A percentile compares a stretch with the other conserved stretches of the same genome.
These are phyloP conservation scores for Pichia nanzhaoensis DNA, from an alignment of 805 yeast genomes.

Conservation along the genomic window DNA sequence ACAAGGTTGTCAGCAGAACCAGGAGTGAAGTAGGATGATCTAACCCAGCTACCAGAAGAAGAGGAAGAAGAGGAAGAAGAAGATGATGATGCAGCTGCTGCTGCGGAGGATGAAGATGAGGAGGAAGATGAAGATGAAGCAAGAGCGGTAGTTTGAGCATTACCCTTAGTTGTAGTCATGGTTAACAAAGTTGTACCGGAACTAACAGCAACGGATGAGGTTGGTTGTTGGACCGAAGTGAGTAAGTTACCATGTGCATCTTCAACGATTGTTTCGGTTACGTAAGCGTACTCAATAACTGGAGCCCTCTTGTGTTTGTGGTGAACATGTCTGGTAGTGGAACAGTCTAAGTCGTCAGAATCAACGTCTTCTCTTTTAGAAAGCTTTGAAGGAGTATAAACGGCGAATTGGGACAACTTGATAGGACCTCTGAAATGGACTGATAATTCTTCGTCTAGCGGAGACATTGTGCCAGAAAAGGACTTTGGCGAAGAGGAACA, in stretches of 20 bases:
- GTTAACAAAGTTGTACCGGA: slow-evolving; percentile 19
- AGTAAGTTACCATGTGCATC: slow-evolving; percentile 47
- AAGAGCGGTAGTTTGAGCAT: slow-evolving; percentile 12
- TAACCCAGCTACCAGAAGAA: slow-evolving; percentile 57
- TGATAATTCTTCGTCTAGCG: slow-evolving; percentile 80
- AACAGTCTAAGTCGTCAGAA: slow-evolving; percentile 37
- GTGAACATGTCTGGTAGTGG: slow-evolving; percentile 38
- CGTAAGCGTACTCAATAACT: slow-evolving; percentile 58
- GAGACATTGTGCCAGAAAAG: slow-evolving; percentile 70
- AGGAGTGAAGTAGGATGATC: slow-evolving; percentile 60
- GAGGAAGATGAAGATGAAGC: slow-evolving; percentile 19
- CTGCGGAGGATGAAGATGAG: slow-evolving; percentile 17
- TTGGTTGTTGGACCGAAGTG: slow-evolving; percentile 14
- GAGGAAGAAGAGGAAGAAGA: slow-evolving; percentile 26
- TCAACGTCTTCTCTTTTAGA: slow-evolving; percentile 29
- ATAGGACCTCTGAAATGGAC: slow-evolving; percentile 90
- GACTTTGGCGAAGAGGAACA: slow-evolving; percentile 55
- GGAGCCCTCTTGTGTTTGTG: slow-evolving; percentile 55
- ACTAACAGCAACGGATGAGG: slow-evolving; percentile 20
- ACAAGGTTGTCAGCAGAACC: slow-evolving; percentile 66
- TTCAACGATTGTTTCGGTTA: slow-evolving; percentile 72
- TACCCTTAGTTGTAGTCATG: background rate
- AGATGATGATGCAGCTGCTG: slow-evolving; percentile 7
- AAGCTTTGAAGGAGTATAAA: slow-evolving; percentile 57
- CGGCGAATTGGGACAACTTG: slow-evolving; percentile 77